Base-by-base conservation (phyloP, 2,329 filamentous ascomycete species). In the Xylariales sp. region DNA sequence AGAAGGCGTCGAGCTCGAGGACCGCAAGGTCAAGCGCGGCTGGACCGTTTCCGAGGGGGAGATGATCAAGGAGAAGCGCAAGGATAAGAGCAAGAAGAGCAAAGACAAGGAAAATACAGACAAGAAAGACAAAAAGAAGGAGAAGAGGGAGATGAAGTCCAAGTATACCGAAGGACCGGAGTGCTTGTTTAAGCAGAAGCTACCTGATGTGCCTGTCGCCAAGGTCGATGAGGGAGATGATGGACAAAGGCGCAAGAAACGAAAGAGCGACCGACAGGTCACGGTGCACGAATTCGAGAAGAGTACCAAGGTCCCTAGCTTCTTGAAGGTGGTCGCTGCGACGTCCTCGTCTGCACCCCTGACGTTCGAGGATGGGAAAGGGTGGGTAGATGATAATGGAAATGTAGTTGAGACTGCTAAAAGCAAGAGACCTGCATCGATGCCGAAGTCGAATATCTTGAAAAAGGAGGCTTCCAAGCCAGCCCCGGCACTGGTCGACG, bases 201-300 rank as follows among this genome's bases (percentile, higher is more conserved):
- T 96, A 22, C 79, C 82, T 3, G 77, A 75, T 55, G 57, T 48
- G 1, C 58, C 68, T 6, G 69, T 11, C 38, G 65, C 67, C 31
- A 70, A 71, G 46, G 52, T 59, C 2, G 64, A 69, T 21, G 65
- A 65, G 3, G 63, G 69, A 6, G 60, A 60, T 15, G 58, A 64
- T 11, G 60, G 66, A n/a, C 69, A 71, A 47, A 72, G 73, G 51
- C 80, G 76, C 51, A 81, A 80, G 52, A 78, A 77, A 50, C 77
- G 73, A 46, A 76, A 79, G 52, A 73, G 74, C 33, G 72, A 70
- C 38, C 39, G 70, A 11, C 78, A 86, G 45, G 73, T 83, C 2
- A 70, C 88, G 4, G 75, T 97, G 3, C 90, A 97, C 62, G 93
- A 98, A 59, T 97, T 96, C 58, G 79, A 85, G 52, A 89, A 88